Percentiles rank a stretch among this genome's conserved stretches.
These are phyloP conservation scores for Vaccinium darrowii DNA, from an alignment of 148 eudicot genomes.

Conservation along the genomic window DNA sequence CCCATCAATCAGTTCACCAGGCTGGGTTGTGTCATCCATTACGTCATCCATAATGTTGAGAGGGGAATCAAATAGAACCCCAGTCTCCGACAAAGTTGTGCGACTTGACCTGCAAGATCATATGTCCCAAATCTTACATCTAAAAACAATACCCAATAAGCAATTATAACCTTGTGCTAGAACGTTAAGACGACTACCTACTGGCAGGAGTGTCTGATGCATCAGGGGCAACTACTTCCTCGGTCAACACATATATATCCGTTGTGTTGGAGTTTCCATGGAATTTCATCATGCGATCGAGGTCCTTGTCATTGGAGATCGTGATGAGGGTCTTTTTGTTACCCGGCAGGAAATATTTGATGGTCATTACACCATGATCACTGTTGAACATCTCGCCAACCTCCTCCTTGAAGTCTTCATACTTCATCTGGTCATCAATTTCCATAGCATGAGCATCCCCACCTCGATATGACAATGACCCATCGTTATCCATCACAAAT, in stretches of 20 bases:
- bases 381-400: constrained; percentile 82
- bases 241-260: constrained; percentile 67
- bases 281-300: constrained; percentile 77
- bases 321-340: constrained; percentile 79
- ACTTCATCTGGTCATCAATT: constrained; percentile 62
- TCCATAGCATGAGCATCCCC: constrained; percentile 99
- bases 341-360: constrained; percentile 84
- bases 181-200: constrained; percentile 49
- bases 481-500: constrained; percentile 57
- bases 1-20: constrained; percentile 50
- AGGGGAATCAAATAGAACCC: constrained; percentile 50
- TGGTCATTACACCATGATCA: constrained; percentile 38
- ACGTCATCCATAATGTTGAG: constrained; percentile 35
- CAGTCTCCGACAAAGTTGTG: constrained; percentile 74
- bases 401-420: constrained; percentile 60
- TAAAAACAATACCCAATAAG: constrained; percentile 1
- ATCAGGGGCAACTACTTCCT: constrained; percentile 60
- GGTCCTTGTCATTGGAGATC: constrained; percentile 89
- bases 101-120: constrained; percentile 74
- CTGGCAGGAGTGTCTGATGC: constrained; percentile 73
- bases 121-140: constrained; percentile 24
- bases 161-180: constrained; percentile 12
- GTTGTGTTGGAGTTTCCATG: constrained; percentile 49
- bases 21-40: constrained; percentile 56
- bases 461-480: constrained; percentile 61